Evolutionary conservation across 768 basidiomycete genomes (phyloP).

Genomic region (Mycena metata): DNA sequence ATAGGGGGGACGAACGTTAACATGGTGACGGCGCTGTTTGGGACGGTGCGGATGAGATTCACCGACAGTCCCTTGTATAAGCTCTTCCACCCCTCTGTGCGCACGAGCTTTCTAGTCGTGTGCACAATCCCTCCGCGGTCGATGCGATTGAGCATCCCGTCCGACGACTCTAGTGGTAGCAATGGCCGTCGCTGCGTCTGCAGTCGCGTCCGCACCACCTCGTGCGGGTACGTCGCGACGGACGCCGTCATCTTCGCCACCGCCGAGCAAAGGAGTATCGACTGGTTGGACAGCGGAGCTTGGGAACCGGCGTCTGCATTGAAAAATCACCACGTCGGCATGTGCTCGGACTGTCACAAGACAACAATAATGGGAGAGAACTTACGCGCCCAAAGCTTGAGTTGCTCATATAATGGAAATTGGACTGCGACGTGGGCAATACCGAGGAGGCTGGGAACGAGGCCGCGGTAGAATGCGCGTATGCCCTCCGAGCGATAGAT

Average conservation of each 20-base stretch:
- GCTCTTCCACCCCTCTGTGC: slow-evolving; percentile 89
- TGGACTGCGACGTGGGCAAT: slow-evolving; percentile 97
- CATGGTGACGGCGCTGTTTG: slow-evolving; percentile 96
- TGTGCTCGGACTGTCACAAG: slow-evolving; percentile 13
- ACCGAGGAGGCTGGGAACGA: slow-evolving; percentile 93
- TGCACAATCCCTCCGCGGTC: slow-evolving; percentile 74
- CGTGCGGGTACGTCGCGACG: slow-evolving; percentile 96
- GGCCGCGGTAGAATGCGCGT: slow-evolving; percentile 93
- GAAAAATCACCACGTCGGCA: slow-evolving; percentile 17
- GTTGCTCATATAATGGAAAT: slow-evolving; percentile 95
- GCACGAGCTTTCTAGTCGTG: slow-evolving; percentile 79
- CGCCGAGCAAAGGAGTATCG: slow-evolving; percentile 93
- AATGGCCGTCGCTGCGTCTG: slow-evolving; percentile 86
- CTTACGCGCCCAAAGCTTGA: slow-evolving; percentile 90
- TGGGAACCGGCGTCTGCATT: slow-evolving; percentile 60
- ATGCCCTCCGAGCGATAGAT: slow-evolving; percentile 93
- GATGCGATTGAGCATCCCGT: slow-evolving; percentile 69
- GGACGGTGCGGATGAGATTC: slow-evolving; percentile 94
- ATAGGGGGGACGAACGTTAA: slow-evolving; percentile 72
- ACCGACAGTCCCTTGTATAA: slow-evolving; percentile 96
- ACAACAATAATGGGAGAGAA: slow-evolving; percentile 41
- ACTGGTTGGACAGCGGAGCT: slow-evolving; percentile 65
- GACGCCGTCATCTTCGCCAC: slow-evolving; percentile 96
- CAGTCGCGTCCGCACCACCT: slow-evolving; percentile 97
- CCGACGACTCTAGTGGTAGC: slow-evolving; percentile 69